Percentiles rank a stretch among this genome's conserved stretches.
phyloP scores from a whole-genome alignment of 768 basidiomycete genomes.

The Sporobolomyces pararoseus region DNA sequence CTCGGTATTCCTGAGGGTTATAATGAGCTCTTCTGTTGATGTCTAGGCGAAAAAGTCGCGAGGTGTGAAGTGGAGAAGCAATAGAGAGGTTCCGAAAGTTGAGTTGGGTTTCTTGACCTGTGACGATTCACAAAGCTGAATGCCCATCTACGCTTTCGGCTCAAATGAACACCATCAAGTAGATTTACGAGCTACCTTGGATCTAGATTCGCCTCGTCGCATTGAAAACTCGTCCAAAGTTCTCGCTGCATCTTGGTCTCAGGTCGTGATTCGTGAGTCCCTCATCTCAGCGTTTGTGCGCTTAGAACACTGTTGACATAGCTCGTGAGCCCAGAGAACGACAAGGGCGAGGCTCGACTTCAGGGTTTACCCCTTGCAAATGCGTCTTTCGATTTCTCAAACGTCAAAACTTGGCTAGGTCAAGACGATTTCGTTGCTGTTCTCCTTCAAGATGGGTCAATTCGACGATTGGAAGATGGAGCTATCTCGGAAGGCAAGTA shows the following conservation, averaged over 20 bases:
- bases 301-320: no score
- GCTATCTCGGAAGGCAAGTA: neutral
- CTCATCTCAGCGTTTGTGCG: no score
- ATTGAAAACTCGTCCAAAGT: neutral
- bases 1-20: neutral
- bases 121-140: no score
- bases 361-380: slow-evolving; percentile 10
- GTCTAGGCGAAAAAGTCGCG: neutral
- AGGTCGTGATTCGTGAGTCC: slow-evolving; percentile 18
- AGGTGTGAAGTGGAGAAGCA: neutral
- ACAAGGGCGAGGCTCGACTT: neutral
- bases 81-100: neutral
- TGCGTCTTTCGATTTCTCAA: neutral
- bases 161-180: slow-evolving; percentile 15
- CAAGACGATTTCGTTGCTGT: slow-evolving; percentile 22
- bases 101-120: neutral
- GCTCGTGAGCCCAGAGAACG: neutral
- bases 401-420: slow-evolving; percentile 9
- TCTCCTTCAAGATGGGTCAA: neutral
- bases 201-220: neutral
- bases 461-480: neutral
- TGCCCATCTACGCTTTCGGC: slow-evolving; percentile 15
- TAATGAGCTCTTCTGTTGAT: neutral
- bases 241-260: slow-evolving; percentile 26
- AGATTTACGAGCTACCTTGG: neutral